phyloP scores from a whole-genome alignment of 148 eudicot genomes.

The Rhododendron kiyosumense region DNA sequence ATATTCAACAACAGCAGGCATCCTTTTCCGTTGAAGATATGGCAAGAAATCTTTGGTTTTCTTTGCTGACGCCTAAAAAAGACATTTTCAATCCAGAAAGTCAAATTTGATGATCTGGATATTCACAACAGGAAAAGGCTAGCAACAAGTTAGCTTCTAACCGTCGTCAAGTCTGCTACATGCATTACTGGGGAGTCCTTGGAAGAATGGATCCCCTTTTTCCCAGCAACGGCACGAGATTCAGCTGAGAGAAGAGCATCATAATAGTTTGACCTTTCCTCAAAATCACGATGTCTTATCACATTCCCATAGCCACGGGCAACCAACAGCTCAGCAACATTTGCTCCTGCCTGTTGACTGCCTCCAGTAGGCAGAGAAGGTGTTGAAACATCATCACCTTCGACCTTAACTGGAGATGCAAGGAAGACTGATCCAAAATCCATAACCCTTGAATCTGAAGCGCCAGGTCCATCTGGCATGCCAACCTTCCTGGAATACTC shows the following conservation, averaged over 20 bases:
- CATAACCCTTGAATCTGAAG: constrained; percentile 61
- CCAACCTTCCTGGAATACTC: constrained; percentile 86
- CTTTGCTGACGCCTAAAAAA: constrained; percentile 66
- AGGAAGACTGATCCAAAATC: constrained; percentile 91
- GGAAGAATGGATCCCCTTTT: constrained; percentile 71
- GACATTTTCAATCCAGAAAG: not conserved
- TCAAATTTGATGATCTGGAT: constrained; percentile 5
- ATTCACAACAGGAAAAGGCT: not conserved
- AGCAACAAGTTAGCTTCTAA: constrained; percentile 25
- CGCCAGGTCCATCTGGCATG: constrained; percentile 41
- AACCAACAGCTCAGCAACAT: constrained; percentile 84
- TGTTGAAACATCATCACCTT: constrained; percentile 39
- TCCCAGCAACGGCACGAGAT: constrained; percentile 64
- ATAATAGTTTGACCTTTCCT: constrained; percentile 80
- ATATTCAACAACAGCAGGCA: constrained; percentile 84
- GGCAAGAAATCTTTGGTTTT: constrained; percentile 88
- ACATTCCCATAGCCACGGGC: constrained; percentile 74
- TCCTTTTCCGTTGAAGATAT: constrained; percentile 69
- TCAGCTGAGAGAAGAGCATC: constrained; percentile 89
- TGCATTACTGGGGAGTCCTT: constrained; percentile 64
- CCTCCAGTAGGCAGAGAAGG: constrained; percentile 39
- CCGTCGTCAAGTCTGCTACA: constrained; percentile 72
- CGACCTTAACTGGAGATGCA: constrained; percentile 53
- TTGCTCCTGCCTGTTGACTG: constrained; percentile 53
- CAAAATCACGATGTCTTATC: constrained; percentile 79